Base-by-base conservation (phyloP, 2,329 filamentous ascomycete species). In the Myriangium duriaei region DNA sequence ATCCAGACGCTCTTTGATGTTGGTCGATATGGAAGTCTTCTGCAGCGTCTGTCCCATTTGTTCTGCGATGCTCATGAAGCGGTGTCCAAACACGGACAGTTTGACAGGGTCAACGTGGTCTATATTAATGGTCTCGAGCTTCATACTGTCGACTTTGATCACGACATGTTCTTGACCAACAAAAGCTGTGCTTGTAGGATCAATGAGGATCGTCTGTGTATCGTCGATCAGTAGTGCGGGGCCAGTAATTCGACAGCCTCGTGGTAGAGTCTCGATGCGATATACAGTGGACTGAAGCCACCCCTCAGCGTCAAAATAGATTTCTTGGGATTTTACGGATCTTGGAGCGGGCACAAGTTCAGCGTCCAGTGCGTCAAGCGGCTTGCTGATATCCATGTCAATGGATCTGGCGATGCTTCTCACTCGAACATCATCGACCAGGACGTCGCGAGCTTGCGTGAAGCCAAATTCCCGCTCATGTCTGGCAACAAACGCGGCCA, bases 61-160 rank as follows among this genome's bases (percentile, higher is more conserved):
- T 42, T 74, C 70, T 1, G 70, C 70, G 13, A 74, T 72, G 3
- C 67, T 65, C 70, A 74, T 73, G 56, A 74, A 73, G 0, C 70
- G 59, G 46, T 73, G 68, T 0, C 65, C 67, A 39, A 72, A 72
- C 30, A 74, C 66, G 9, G 64, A 70, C 2, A 74, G 60, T 19
- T 66, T 58, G 29, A 73, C 71, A 0, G 69, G 69, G 42, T 69
- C 64, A 18, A 68, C 55, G 17, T 38, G 41, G 19, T 42, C 32
- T 11, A 32, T 39, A 10, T 32, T 28, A 10, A 47, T 41, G n/a
- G 29, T 52, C 50, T 44, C 39, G n/a, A 32, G n/a, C 12, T 29
- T n/a, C 42, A 37, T 46, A 28, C 32, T 12, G 34, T 24, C 2
- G 37, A 26, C 5, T 35, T 36, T 56, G 14, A 66, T 49, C 13